These are phyloP conservation scores for Tetracladium maxilliforme DNA, from an alignment of 2,329 filamentous ascomycete species.

Conservation along the genomic window DNA sequence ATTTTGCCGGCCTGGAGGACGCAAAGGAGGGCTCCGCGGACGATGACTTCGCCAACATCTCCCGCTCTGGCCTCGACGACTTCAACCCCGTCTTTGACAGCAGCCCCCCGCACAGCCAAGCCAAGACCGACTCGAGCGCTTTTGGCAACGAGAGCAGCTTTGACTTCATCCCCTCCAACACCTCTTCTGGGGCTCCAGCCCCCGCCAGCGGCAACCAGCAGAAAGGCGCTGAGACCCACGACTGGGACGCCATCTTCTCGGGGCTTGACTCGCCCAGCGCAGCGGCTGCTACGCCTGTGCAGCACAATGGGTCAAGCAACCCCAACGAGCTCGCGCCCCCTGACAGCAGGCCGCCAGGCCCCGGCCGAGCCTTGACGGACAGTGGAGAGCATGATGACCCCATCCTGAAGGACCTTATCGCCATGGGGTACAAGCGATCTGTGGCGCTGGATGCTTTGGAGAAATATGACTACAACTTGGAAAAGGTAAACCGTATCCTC, in stretches of 20 bases:
- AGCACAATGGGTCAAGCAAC: constrained; percentile 10
- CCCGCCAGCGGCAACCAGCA: constrained; percentile 20
- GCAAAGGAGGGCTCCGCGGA: constrained; percentile 69
- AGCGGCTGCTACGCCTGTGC: constrained; percentile 10
- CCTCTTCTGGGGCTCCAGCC: constrained; percentile 13
- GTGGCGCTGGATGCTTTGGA: constrained; percentile 71
- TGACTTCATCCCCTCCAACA: constrained; percentile 31
- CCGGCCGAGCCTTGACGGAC: constrained; percentile 58
- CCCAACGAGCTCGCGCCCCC: constrained; percentile 9
- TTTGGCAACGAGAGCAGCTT: constrained; percentile 32
- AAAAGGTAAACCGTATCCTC: too few relatives aligned
- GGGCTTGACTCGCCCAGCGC: constrained; percentile 47
- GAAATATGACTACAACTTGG: constrained; percentile 91
- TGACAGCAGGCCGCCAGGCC: constrained; percentile 9
- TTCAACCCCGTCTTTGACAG: constrained; percentile 77
- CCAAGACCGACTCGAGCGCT: constrained; percentile 9
- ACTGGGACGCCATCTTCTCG: constrained; percentile 93
- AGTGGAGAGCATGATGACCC: constrained; percentile 79
- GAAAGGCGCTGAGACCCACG: constrained; percentile 46
- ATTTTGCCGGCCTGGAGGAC: constrained; percentile 72
- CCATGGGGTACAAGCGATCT: constrained; percentile 71
- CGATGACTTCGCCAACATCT: constrained; percentile 66
- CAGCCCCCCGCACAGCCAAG: too few relatives aligned
- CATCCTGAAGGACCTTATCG: constrained; percentile 75
- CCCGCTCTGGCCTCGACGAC: constrained; percentile 56